Percentiles rank a stretch among this genome's conserved stretches.
These are phyloP conservation scores for Pestalotiopsis sp. DNA, from an alignment of 2,329 filamentous ascomycete species.

Conservation along the genomic window DNA sequence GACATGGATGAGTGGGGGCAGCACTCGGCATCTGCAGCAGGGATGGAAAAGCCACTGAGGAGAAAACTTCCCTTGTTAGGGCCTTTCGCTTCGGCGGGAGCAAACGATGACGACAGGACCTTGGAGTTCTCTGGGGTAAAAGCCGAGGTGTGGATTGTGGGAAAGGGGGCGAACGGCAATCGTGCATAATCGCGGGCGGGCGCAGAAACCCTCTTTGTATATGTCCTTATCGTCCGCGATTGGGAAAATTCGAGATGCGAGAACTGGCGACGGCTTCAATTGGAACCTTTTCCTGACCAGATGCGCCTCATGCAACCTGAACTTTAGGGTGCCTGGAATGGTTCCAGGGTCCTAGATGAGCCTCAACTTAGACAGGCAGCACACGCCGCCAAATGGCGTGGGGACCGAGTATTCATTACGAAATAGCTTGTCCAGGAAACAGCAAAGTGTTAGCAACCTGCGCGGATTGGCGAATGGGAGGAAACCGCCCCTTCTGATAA, in stretches of 20 bases:
- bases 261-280: background rate
- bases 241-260: background rate
- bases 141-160: background rate
- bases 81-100: background rate
- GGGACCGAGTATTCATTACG: constrained; percentile 29
- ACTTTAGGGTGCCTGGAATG: constrained; percentile 1
- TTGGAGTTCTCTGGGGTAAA: constrained; percentile 5
- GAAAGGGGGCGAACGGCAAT: background rate
- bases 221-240: background rate
- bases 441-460: constrained; percentile 31
- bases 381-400: constrained; percentile 6
- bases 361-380: constrained; percentile 5
- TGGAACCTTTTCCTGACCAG: background rate
- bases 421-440: constrained; percentile 31
- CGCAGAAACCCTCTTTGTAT: background rate
- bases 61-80: constrained; percentile 1
- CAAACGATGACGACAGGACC: background rate
- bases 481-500: constrained; percentile 6
- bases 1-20: constrained; percentile 6
- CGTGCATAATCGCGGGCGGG: background rate
- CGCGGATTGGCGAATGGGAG: constrained; percentile 24
- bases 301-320: background rate
- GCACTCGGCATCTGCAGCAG: constrained; percentile 11
- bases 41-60: background rate
- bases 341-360: constrained; percentile 10